phyloP scores from a whole-genome alignment of 495 filamentous ascomycete species.

The Aspergillus ostianus region DNA sequence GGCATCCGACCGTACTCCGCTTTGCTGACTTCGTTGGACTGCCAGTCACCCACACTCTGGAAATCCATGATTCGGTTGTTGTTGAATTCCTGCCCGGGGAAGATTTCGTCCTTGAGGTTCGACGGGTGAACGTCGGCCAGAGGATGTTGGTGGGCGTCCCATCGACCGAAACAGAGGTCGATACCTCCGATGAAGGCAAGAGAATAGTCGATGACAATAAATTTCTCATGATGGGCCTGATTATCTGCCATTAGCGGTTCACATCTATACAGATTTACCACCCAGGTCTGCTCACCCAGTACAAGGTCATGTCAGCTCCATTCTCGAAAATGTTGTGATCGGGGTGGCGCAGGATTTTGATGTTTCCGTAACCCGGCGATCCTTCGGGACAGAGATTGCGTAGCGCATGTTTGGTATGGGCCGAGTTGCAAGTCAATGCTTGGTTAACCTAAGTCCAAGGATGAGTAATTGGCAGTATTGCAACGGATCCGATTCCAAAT shows the following conservation, averaged over 20 bases:
- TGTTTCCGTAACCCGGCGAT: slow-evolving; percentile 78
- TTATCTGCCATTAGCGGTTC: slow-evolving; percentile 4
- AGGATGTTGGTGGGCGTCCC: slow-evolving; percentile 83
- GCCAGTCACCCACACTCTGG: slow-evolving; percentile 86
- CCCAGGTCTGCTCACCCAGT: slow-evolving; percentile 59
- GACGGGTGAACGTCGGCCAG: slow-evolving; percentile 85
- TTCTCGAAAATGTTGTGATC: slow-evolving; percentile 96
- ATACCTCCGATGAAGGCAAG: slow-evolving; percentile 90
- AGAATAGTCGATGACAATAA: slow-evolving; percentile 89
- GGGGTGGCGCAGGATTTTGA: slow-evolving; percentile 85
- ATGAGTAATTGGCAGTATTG: neutral
- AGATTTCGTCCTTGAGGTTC: slow-evolving; percentile 78
- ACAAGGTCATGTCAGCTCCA: slow-evolving; percentile 93
- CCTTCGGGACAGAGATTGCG: slow-evolving; percentile 78
- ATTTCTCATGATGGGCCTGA: slow-evolving; percentile 90
- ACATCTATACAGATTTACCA: neutral
- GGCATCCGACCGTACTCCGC: slow-evolving; percentile 93
- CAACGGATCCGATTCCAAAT: neutral
- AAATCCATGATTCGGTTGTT: slow-evolving; percentile 97
- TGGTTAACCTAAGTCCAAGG: slow-evolving; percentile 52
- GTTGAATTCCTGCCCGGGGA: slow-evolving; percentile 96
- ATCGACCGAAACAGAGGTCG: slow-evolving; percentile 94
- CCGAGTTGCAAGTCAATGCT: slow-evolving; percentile 87
- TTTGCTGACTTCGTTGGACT: slow-evolving; percentile 88
- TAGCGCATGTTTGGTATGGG: slow-evolving; percentile 87